Percentiles rank a stretch among this genome's conserved stretches.
These are phyloP conservation scores for Boletus insuetus DNA, from an alignment of 768 basidiomycete species.

Conservation along the genomic window DNA sequence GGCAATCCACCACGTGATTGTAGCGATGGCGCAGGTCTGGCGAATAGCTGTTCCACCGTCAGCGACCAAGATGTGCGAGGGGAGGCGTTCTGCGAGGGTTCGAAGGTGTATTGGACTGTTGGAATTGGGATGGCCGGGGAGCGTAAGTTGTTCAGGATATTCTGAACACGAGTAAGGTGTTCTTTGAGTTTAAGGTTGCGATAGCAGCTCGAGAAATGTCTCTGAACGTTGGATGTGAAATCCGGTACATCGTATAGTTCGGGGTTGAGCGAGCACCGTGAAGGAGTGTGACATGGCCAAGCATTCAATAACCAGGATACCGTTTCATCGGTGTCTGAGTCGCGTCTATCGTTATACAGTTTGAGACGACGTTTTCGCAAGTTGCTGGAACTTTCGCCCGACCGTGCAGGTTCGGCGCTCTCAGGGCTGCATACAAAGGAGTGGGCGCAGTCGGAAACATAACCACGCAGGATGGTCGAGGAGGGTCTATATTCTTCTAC, in stretches of 20 bases:
- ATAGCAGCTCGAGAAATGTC: constrained; percentile 12
- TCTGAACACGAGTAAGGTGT: background rate
- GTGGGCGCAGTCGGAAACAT: background rate
- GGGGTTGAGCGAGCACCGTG: background rate
- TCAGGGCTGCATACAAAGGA: constrained; percentile 8
- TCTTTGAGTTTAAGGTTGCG: background rate
- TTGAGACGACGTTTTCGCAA: background rate
- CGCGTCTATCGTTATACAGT: background rate
- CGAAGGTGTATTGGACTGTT: constrained; percentile 2
- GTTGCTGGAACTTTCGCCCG: background rate
- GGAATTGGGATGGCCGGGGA: background rate
- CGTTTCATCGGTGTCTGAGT: background rate
- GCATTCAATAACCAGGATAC: background rate
- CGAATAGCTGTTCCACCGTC: background rate
- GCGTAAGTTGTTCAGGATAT: background rate
- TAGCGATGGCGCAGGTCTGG: constrained; percentile 1
- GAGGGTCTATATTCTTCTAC: constrained; percentile 9
- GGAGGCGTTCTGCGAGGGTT: background rate
- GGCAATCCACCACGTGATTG: background rate
- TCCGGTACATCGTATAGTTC: background rate
- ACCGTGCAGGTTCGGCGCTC: background rate
- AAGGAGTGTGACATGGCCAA: constrained; percentile 14
- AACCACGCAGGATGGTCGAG: background rate
- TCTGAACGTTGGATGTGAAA: background rate
- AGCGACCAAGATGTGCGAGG: background rate